Percentiles rank a stretch among this genome's conserved stretches.
These are phyloP conservation scores for Petrea volubilis DNA, from an alignment of 257 asterid genomes.

Conservation along the genomic window DNA sequence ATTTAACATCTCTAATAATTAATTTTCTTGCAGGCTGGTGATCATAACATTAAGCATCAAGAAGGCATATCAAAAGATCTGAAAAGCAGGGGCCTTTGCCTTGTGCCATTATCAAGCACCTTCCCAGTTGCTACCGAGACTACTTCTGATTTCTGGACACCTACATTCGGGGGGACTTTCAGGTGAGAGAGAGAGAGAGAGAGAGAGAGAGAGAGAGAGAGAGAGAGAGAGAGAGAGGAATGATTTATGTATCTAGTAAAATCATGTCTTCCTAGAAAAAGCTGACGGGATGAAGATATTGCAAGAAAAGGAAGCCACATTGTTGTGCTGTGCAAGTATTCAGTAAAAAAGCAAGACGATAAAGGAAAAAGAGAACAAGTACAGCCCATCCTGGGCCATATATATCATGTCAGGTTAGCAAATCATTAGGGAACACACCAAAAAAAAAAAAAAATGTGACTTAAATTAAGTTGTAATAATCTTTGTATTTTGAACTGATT, in stretches of 20 bases:
- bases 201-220: neutral
- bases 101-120: constrained; percentile 81
- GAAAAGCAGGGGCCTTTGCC: constrained; percentile 75
- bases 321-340: constrained; percentile 28
- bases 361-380: neutral
- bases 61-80: constrained; percentile 49
- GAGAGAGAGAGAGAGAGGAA: neutral
- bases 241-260: neutral
- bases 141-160: constrained; percentile 70
- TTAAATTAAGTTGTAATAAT: constrained; percentile 26
- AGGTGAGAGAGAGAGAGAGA: constrained; percentile 33
- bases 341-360: constrained; percentile 31
- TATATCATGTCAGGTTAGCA: constrained; percentile 26
- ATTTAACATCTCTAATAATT: neutral
- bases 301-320: constrained; percentile 23
- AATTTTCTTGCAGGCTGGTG: constrained; percentile 28
- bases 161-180: constrained; percentile 61
- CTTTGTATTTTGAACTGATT: constrained; percentile 14
- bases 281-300: constrained; percentile 14
- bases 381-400: constrained; percentile 58
- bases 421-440: constrained; percentile 44
- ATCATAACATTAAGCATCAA: constrained; percentile 35
- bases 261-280: constrained; percentile 13
- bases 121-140: constrained; percentile 70
- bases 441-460: constrained; percentile 1